phyloP scores from a whole-genome alignment of 192 early-diverging fungal species.

The Gigaspora rosea region DNA sequence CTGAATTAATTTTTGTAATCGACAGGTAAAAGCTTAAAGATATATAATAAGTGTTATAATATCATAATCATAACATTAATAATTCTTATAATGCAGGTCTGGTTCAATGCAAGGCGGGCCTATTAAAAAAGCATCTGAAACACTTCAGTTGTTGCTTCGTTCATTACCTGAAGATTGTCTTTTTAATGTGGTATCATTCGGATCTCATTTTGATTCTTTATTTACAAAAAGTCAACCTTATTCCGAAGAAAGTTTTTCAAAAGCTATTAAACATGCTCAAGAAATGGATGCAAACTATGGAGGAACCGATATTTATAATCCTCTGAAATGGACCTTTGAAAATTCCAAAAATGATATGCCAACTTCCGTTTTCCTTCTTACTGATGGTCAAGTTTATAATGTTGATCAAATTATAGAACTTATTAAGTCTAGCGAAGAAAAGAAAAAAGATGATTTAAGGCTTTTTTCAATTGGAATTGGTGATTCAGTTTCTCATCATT shows the following conservation, averaged over 20 bases:
- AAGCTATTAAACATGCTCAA: slow-evolving; percentile 36
- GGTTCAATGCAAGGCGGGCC: slow-evolving; percentile 52
- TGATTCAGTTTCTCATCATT: slow-evolving; percentile 16
- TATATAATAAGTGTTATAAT: neutral
- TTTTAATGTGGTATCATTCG: slow-evolving; percentile 58
- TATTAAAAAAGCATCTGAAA: slow-evolving; percentile 48
- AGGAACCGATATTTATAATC: no score
- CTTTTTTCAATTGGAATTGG: no score
- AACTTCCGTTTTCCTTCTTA: slow-evolving; percentile 45
- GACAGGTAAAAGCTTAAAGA: slow-evolving; percentile 36
- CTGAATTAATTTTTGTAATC: slow-evolving; percentile 21
- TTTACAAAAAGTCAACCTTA: slow-evolving; percentile 45
- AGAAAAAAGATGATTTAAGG: no score
- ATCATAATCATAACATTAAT: neutral
- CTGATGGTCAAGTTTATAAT: slow-evolving; percentile 54
- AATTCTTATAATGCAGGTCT: slow-evolving; percentile 32
- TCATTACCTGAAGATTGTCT: slow-evolving; percentile 48
- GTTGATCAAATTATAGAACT: slow-evolving; percentile 35
- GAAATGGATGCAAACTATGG: no score
- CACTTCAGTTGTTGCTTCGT: neutral
- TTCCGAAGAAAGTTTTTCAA: slow-evolving; percentile 37
- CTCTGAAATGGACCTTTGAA: slow-evolving; percentile 26
- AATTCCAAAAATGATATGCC: slow-evolving; percentile 39
- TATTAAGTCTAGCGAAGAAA: no score
- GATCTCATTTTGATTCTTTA: slow-evolving; percentile 35